Base-by-base conservation (phyloP, 2,329 filamentous ascomycete species). In the Aspergillus eucalypticola region DNA sequence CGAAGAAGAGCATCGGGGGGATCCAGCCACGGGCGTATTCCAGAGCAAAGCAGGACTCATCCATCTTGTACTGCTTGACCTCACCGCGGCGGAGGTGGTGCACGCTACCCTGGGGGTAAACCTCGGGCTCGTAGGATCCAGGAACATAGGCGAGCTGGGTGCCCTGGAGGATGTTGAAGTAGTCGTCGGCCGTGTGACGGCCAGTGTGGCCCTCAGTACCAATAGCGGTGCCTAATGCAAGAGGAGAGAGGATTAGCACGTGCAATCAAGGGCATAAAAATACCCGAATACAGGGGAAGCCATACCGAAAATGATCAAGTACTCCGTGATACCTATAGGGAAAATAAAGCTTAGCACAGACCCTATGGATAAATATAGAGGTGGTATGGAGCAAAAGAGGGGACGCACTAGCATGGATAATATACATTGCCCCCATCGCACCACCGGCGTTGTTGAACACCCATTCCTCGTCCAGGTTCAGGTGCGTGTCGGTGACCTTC, bases 391-490 rank as follows among this genome's bases (percentile, higher is more conserved):
- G 32, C 32, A 13, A 35, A 32, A 32, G n/a, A 29, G 29, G 44
- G 48, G 15, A 66, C 86, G 75, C 76, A 90, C 89, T 93, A 61
- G 91, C 90, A 74, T 96, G 92, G 69, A 96, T 88, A 66, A 96
- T 88, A 76, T 91, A 92, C 92, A 96, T 95, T 71, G 85, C 90
- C 58, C 92, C 92, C 92, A 96, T 96, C 55, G 91, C 91, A 64
- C 92, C 92, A 55, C 92, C 92, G 54, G 91, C 91, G 72, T 96
- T 96, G 83, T 96, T 96, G 71, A 96, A 94, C 49, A 96, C 83
- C 91, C 91, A 96, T 76, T 94, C 89, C 78, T 94, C 86, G 60
- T 89, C 80, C 58, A 85, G 73, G 78, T 90, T 92, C 72, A 94
- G 72, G 75, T 91, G 68, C 27, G 73, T 71, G 15, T 71, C 65